Evolutionary conservation across 805 yeast species (phyloP), one percentile per base, ranked within the genome.

Genomic region (Metschnikowia proteae): DNA sequence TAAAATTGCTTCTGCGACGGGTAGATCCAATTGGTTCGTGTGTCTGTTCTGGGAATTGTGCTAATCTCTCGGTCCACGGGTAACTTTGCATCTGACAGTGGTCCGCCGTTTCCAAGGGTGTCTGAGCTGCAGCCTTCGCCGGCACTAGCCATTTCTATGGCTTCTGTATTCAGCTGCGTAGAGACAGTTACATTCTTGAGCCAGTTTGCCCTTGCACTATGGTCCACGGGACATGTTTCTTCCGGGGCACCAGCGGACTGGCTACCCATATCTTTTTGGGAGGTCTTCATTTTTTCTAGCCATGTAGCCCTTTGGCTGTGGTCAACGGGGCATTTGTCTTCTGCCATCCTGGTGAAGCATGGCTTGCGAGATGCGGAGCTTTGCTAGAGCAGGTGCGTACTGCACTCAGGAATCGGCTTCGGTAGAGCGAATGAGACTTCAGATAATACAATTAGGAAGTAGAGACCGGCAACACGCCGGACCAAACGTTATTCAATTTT

Each of bases 1-100:
- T 74, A 92, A 62, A 92, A 92, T 72, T 92, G 97, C 63, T 88
- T 87, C 64, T 92, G 96, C 3, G 96, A 88, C 6, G 99, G 99
- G 63, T 92, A 92, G 1, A 92, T 77, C 99, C 99, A 92, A 68
- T 91, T 86, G 0, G 75, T 58, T 11, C 74, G 74, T 13, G 66
- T 55, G 1, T 79, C 61, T 0, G 95, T 85, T 45, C 96, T 71
- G 41, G 97, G 97, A 37, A 91, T 91, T 3, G 95, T 79, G 7
- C 91, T 83, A 3, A 86, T 68, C 57, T 84, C 92, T 52, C 97
- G 73, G 1, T 84, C 88, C n/a, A 78, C 78, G 0, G 95, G 86
- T 31, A 90, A 68, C 29, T 56, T 49, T 37, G 71, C 54, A 1
- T 56, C 56, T 13, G 65, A 42, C 3, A 53, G 25, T 5, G 76